Evolutionary conservation across 192 early-diverging fungal species (phyloP).

Genomic region (Backusella liffmaniae): DNA sequence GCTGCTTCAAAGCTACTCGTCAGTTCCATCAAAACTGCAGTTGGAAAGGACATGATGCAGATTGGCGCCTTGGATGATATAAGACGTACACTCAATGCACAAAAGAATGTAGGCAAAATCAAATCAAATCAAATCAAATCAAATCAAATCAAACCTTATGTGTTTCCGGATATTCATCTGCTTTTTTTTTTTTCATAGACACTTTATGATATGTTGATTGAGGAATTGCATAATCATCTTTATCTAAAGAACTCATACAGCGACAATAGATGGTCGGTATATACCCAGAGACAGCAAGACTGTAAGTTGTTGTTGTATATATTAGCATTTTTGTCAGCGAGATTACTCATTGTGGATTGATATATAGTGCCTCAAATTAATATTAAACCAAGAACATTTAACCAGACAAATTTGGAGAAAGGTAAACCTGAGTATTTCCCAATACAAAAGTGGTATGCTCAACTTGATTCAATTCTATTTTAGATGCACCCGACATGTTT

Average conservation of each 20-base stretch:
- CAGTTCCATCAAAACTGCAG: slow-evolving; percentile 59
- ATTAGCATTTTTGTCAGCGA: no score
- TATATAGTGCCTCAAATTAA: slow-evolving; percentile 19
- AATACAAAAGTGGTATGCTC: no score
- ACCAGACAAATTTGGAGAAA: neutral
- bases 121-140: no score
- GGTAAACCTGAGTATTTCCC: neutral
- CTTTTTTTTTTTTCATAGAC: slow-evolving; percentile 26
- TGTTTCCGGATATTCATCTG: no score
- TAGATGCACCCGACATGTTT: slow-evolving; percentile 25
- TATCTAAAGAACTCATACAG: slow-evolving; percentile 80
- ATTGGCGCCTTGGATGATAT: slow-evolving; percentile 73
- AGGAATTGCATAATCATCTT: slow-evolving; percentile 76
- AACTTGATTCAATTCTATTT: neutral
- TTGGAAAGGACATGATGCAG: slow-evolving; percentile 60
- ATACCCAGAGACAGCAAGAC: slow-evolving; percentile 51
- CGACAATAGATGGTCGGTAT: slow-evolving; percentile 59
- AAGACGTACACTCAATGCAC: slow-evolving; percentile 57
- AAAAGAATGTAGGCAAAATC: slow-evolving; percentile 46
- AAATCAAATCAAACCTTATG: no score
- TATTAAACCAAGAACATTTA: slow-evolving; percentile 26
- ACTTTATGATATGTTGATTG: slow-evolving; percentile 62
- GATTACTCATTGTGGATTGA: no score
- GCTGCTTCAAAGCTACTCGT: slow-evolving; percentile 65
- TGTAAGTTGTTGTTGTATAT: slow-evolving; percentile 37